Conservation (phyloP, 2,329 filamentous ascomycete genomes). For the Neonectria punicea region DNA sequence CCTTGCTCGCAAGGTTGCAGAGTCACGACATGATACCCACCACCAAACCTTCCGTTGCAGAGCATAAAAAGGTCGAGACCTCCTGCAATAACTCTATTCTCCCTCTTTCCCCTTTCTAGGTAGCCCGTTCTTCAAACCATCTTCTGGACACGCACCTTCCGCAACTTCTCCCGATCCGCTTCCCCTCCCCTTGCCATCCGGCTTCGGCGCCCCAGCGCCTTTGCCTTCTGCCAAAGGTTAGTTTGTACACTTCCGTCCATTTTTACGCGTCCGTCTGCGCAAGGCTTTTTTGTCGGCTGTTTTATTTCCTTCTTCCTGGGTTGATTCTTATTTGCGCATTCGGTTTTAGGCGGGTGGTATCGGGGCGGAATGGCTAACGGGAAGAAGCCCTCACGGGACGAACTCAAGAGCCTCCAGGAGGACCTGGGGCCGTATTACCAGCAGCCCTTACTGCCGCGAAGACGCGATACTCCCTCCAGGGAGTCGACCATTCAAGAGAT, state of each 20-base stretch:
- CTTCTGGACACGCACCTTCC: slow-evolving; percentile 20
- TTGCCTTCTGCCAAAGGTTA: slow-evolving; percentile 24
- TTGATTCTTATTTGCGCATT: slow-evolving; percentile 46
- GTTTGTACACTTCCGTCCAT: slow-evolving; percentile 20
- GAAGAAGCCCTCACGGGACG: slow-evolving; percentile 46
- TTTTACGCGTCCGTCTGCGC: neutral
- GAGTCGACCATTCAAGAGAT: slow-evolving; percentile 40
- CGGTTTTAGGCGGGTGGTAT: slow-evolving; percentile 44
- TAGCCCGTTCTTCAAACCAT: slow-evolving; percentile 1
- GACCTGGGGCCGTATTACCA: slow-evolving; percentile 49
- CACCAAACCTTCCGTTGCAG: slow-evolving; percentile 26
- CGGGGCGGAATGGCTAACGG: slow-evolving; percentile 49
- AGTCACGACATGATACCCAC: slow-evolving; percentile 33
- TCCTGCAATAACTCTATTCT: neutral
- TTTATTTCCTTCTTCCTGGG: slow-evolving; percentile 34
- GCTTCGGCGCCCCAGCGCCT: slow-evolving; percentile 31
- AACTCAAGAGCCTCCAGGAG: slow-evolving; percentile 48
- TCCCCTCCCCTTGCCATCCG: slow-evolving; percentile 29
- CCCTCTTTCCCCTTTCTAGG: neutral
- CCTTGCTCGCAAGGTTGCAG: slow-evolving; percentile 19
- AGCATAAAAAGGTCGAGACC: slow-evolving; percentile 30
- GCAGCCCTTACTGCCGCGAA: slow-evolving; percentile 38
- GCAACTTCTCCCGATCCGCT: slow-evolving; percentile 20
- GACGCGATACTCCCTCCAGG: slow-evolving; percentile 39
- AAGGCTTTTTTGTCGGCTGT: slow-evolving; percentile 10